Evolutionary conservation across 2,329 filamentous ascomycete species (phyloP).

Genomic region (Ophiostoma populinum): DNA sequence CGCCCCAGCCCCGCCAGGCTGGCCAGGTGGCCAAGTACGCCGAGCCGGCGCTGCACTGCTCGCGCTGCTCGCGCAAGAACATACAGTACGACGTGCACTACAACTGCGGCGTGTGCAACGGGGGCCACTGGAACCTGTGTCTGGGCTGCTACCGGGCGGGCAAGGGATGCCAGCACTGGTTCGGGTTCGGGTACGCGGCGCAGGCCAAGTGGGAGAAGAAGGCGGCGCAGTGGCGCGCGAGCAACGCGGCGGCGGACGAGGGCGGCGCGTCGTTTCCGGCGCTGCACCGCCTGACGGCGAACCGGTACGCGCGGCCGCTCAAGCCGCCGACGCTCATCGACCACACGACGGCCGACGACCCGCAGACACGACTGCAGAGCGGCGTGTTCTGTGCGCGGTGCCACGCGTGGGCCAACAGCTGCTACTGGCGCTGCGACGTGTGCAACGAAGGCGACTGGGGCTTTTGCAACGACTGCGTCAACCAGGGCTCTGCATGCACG

Average conservation of each 20-base stretch:
- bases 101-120: conserved; percentile 54
- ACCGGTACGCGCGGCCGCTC: conserved; percentile 36
- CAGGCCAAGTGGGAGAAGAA: conserved; percentile 46
- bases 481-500: conserved; percentile 62
- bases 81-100: conserved; percentile 82
- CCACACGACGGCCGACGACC: conserved; percentile 42
- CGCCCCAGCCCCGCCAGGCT: too few species aligned
- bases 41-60: conserved; percentile 61
- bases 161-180: conserved; percentile 72
- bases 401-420: conserved; percentile 54
- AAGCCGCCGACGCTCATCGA: conserved; percentile 28
- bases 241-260: conserved; percentile 17
- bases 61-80: conserved; percentile 48
- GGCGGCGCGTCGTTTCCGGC: conserved; percentile 16
- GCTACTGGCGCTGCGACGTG: conserved; percentile 74
- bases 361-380: conserved; percentile 48
- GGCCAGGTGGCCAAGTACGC: conserved; percentile 22
- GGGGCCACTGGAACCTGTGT: conserved; percentile 64
- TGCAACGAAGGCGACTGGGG: conserved; percentile 95
- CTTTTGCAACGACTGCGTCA: conserved; percentile 77
- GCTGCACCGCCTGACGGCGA: conserved; percentile 41
- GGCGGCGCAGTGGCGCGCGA: conserved; percentile 12
- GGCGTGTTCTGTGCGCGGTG: conserved; percentile 78
- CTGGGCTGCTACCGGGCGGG: conserved; percentile 60
- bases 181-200: conserved; percentile 65